Evolutionary conservation across 2,329 filamentous ascomycete species (phyloP).

Genomic region (Aureobasidium sp.): DNA sequence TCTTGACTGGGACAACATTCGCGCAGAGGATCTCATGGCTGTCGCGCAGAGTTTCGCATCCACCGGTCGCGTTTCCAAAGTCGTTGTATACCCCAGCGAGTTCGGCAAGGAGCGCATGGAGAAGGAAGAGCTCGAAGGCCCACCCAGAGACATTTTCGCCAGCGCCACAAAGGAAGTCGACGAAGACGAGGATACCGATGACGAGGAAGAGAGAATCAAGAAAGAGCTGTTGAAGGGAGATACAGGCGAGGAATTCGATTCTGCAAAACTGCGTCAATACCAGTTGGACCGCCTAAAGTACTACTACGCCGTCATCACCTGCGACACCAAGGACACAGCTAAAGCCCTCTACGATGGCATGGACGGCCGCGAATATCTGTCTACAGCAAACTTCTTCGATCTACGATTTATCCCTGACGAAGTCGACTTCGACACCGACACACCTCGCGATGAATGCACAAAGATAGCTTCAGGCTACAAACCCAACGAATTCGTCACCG

Average conservation of each 20-base stretch:
- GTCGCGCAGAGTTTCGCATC: constrained; percentile 78
- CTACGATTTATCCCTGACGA: constrained; percentile 89
- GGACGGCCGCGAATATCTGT: constrained; percentile 89
- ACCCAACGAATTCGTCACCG: constrained; percentile 89
- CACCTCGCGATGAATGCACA: constrained; percentile 72
- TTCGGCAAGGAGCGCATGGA: constrained; percentile 92
- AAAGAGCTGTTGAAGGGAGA: constrained; percentile 62
- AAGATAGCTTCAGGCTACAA: constrained; percentile 71
- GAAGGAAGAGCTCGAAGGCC: constrained; percentile 84
- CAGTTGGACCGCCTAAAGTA: constrained; percentile 89
- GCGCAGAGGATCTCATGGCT: constrained; percentile 79
- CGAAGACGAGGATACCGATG: constrained; percentile 46
- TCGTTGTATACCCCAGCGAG: constrained; percentile 85
- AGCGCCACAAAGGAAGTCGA: constrained; percentile 35
- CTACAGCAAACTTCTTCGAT: constrained; percentile 95
- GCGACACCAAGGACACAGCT: constrained; percentile 66
- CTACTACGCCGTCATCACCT: constrained; percentile 86
- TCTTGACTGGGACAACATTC: constrained; percentile 95
- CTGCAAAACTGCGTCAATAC: constrained; percentile 77
- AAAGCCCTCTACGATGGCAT: constrained; percentile 83
- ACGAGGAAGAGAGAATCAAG: constrained; percentile 69
- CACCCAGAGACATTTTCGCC: constrained; percentile 77
- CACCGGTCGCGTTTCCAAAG: constrained; percentile 64
- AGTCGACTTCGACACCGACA: constrained; percentile 74
- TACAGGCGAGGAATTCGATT: constrained; percentile 82